Evolutionary conservation across 1,284 basidiomycete species (phyloP).

Genomic region (Pseudozyma sp.): DNA sequence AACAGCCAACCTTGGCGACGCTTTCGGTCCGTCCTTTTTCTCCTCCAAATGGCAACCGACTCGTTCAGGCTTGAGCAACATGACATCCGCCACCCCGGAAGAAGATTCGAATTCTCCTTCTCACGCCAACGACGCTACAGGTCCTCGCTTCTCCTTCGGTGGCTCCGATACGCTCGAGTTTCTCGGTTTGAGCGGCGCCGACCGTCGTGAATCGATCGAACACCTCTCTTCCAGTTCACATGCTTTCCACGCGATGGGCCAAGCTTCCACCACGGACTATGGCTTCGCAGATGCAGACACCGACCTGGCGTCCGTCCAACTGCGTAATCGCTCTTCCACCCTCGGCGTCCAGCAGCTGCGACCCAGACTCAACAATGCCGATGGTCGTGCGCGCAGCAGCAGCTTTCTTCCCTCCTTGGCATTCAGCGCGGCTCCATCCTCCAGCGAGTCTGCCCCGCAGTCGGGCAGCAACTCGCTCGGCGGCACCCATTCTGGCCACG

Average conservation of each 20-base stretch:
- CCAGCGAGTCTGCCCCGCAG: slow-evolving; percentile 11
- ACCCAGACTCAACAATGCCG: slow-evolving; percentile 25
- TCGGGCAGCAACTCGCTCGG: slow-evolving; percentile 4
- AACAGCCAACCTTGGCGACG: slow-evolving; percentile 40
- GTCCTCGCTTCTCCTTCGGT: slow-evolving; percentile 35
- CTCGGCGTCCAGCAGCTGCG: slow-evolving; percentile 34
- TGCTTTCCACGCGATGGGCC: not conserved
- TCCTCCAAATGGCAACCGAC: slow-evolving; percentile 53
- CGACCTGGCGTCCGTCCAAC: slow-evolving; percentile 20
- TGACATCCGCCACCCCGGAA: slow-evolving; percentile 30
- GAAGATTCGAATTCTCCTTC: slow-evolving; percentile 12
- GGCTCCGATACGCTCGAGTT: slow-evolving; percentile 57
- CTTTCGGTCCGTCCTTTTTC: slow-evolving; percentile 57
- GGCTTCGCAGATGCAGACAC: slow-evolving; percentile 17
- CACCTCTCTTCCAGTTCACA: not conserved
- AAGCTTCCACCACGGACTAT: slow-evolving; percentile 9
- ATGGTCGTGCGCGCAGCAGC: slow-evolving; percentile 48
- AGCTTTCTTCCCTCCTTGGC: slow-evolving; percentile 45
- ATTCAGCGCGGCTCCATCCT: slow-evolving; percentile 9
- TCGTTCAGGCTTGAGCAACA: slow-evolving; percentile 45
- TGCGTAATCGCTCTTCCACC: slow-evolving; percentile 41
- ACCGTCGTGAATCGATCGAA: not conserved
- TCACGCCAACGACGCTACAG: slow-evolving; percentile 7
- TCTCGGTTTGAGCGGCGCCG: slow-evolving; percentile 47
- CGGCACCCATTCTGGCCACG: slow-evolving; percentile 13